These are phyloP conservation scores for Stachybotrys chlorohalonatus DNA, from an alignment of 2,329 filamentous ascomycete genomes.

Conservation along the genomic window DNA sequence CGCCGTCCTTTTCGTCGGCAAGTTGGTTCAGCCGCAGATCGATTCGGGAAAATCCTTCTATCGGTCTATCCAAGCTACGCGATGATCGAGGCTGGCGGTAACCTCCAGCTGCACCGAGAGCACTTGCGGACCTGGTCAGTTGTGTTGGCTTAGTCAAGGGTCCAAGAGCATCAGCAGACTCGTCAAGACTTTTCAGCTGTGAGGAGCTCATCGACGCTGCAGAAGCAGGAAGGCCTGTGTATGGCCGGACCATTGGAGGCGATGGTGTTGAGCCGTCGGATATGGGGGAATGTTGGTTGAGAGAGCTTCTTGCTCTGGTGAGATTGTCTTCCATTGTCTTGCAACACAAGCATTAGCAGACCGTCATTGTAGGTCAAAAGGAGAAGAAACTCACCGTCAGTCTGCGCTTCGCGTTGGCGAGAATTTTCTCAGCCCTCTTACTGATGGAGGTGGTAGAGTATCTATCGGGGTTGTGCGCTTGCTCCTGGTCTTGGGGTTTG, in stretches of 20 bases:
- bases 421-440: constrained; percentile 77
- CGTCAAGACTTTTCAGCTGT: constrained; percentile 23
- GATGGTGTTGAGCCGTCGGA: constrained; percentile 46
- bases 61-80: constrained; percentile 33
- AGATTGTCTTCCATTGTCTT: constrained; percentile 93
- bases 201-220: constrained; percentile 6
- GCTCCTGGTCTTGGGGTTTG: constrained; percentile 19
- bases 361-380: background rate
- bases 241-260: constrained; percentile 30
- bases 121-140: constrained; percentile 54
- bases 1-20: constrained; percentile 39
- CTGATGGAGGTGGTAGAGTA: constrained; percentile 70
- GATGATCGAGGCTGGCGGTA: constrained; percentile 41
- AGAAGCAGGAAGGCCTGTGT: constrained; percentile 13
- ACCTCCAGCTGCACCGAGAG: constrained; percentile 48
- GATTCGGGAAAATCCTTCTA: constrained; percentile 14
- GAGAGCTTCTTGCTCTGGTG: constrained; percentile 63
- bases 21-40: constrained; percentile 19
- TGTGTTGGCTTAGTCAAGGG: constrained; percentile 18
- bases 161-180: constrained; percentile 7
- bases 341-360: constrained; percentile 9
- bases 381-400: constrained; percentile 59
- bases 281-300: constrained; percentile 30
- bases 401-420: constrained; percentile 85
- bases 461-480: constrained; percentile 46